Base-by-base conservation (phyloP, 148 eudicot genomes). In the Rhododendron simsii region DNA sequence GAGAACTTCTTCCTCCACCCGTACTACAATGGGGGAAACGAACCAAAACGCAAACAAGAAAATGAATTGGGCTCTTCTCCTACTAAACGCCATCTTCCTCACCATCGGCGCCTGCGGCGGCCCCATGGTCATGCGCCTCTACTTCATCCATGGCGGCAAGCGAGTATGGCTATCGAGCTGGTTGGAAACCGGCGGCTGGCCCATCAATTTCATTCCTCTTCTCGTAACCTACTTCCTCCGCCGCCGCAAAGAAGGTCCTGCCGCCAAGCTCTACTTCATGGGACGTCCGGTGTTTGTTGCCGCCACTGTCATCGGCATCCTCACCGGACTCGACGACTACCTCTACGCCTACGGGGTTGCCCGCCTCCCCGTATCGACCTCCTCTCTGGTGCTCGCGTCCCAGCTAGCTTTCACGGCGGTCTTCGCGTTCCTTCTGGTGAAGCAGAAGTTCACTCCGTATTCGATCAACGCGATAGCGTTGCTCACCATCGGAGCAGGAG, bases 101-200 rank as follows among this genome's bases (percentile, higher is more conserved):
- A 87, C 91, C 67, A 53, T 87, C 5, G 98, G 98, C 8, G 86
- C 90, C 82, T 88, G 90, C 33, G 95, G 87, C 5, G 98, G 98
- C 73, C 98, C 98, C 0, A 83, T 95, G 14, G 80, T 95, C 18
- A 92, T 90, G 92, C 91, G 98, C 63, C 92, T 95, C 77, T 95
- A 95, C 86, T 93, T 89, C 86, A 45, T 92, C 82, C 93, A 92
- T 65, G 98, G 96, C 18, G 98, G 98, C 35, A 83, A 89, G 41
- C 90, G 95, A 23, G 75, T 91, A 11, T 95, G 98, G 98, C 88
- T 95, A 35, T 89, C 93, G 0, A 67, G 91, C 50, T 89, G 86
- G 84, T 88, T 95, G 2, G 88, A 91, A 83, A 92, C 94, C 47
- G 95, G 86, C 21, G 98, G 91, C 0, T 95, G 93, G 91, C 98